Base-by-base conservation (phyloP, 768 basidiomycete genomes). In the Pleurotus salmoneostramineus region DNA sequence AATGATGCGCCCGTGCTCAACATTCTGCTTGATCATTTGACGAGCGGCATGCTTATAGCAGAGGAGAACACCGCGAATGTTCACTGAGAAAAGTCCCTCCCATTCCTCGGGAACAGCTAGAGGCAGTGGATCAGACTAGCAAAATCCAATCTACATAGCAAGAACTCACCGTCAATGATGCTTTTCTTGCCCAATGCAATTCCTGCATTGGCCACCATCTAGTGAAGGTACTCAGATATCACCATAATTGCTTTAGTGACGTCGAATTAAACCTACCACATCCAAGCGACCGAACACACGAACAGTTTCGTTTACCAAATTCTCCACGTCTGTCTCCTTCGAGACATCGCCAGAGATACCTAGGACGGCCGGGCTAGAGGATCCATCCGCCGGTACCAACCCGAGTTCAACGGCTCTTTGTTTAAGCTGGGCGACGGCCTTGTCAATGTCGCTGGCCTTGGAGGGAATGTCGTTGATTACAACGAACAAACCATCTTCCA, bases 401-500 rank as follows among this genome's bases (percentile, higher is more conserved):
- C 21, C 21, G 21, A 27, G 21, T 4, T n/a, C 6, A 14, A 10
- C 5, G 37, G 35, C 67, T 14, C 65, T 62, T 14, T 63, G 63
- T n/a, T 60, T 60, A 31, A 74, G 61, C 17, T 72, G 66, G 0
- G 56, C 31, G 0, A 66, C 69, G 12, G 70, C 59, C 5, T 57
- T 49, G 11, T 59, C 61, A 4, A 77, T 61, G 15, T 66, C 56
- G 6, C 65, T 61, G 3, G 57, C 54, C 45, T 71, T 68, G 0
- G 64, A 50, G 3, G 67, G 36, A 5, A 74, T 62, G 51, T 77
- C 79, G n/a, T 74, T 77, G 55, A 77, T 61, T 32, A 70, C 71
- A 34, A 79, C 64, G 55, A 74, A 72, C 56, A 74, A 72, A 12
- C 77, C 77, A 56, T 74, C 77, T 10, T 65, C 55, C 17, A 77